Conservation (phyloP, 768 basidiomycete species). For the Mycena venus region DNA sequence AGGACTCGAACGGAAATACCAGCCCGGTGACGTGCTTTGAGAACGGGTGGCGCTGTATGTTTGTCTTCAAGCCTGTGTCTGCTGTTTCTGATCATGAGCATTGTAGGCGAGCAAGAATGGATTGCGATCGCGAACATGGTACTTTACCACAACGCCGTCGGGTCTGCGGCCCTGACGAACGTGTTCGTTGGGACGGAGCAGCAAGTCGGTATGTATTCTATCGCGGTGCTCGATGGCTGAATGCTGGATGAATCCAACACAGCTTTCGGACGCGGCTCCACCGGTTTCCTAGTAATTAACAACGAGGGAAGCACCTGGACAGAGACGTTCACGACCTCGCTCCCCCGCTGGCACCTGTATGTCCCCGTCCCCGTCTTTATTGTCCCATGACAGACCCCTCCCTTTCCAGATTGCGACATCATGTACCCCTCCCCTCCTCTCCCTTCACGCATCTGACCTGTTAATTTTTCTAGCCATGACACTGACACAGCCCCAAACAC, state of each 20-base stretch:
- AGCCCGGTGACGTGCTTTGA: slow-evolving; percentile 37
- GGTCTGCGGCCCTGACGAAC: slow-evolving; percentile 46
- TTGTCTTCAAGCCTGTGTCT: slow-evolving; percentile 11
- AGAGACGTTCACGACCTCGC: slow-evolving; percentile 51
- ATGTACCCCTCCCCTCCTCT: slow-evolving; percentile 4
- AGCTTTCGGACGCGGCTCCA: slow-evolving; percentile 50
- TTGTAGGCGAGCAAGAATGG: slow-evolving; percentile 45
- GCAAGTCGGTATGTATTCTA: slow-evolving; percentile 24
- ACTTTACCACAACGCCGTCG: slow-evolving; percentile 52
- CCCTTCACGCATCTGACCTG: not conserved
- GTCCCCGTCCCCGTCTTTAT: slow-evolving; percentile 10
- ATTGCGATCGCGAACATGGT: slow-evolving; percentile 53
- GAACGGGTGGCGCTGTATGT: slow-evolving; percentile 31
- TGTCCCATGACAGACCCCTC: slow-evolving; percentile 1
- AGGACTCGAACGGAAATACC: slow-evolving; percentile 37
- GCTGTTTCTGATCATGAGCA: slow-evolving; percentile 18
- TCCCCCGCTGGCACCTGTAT: slow-evolving; percentile 28
- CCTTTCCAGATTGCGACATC: slow-evolving; percentile 26
- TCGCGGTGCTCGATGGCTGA: not conserved
- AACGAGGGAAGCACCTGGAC: slow-evolving; percentile 56
- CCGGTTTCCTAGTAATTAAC: slow-evolving; percentile 56
- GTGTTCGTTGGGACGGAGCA: slow-evolving; percentile 40
- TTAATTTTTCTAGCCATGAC: slow-evolving; percentile 16
- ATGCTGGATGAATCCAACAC: not conserved
- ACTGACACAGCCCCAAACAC: slow-evolving; percentile 18